phyloP scores from a whole-genome alignment of 2,329 filamentous ascomycete genomes.

The Emmonsia crescens region DNA sequence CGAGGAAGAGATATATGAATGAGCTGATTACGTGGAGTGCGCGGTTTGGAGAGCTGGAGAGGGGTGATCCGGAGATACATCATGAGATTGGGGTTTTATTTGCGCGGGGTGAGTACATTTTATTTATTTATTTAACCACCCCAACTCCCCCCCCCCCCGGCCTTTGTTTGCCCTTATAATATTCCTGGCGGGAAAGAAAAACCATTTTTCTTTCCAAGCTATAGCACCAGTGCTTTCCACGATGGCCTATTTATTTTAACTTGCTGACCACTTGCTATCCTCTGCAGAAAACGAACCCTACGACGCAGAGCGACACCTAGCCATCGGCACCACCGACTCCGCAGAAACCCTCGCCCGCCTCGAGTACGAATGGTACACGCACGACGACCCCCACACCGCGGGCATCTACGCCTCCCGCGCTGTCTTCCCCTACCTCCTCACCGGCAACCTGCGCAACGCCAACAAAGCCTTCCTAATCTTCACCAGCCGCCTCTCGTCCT shows the following conservation, averaged over 20 bases:
- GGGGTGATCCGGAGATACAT: constrained; percentile 88
- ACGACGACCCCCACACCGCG: constrained; percentile 79
- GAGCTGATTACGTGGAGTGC: constrained; percentile 83
- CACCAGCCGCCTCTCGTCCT: constrained; percentile 49
- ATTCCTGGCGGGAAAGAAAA: background rate
- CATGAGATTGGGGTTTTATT: constrained; percentile 81
- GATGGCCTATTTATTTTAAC: background rate
- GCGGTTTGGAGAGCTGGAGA: constrained; percentile 74
- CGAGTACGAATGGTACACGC: constrained; percentile 88
- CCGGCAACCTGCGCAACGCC: constrained; percentile 82
- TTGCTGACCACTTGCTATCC: background rate
- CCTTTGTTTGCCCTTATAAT: constrained; percentile 6
- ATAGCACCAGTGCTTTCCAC: background rate
- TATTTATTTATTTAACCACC: background rate
- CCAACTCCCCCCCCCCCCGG: too few relatives aligned
- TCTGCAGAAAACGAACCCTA: constrained; percentile 69
- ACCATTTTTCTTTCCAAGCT: background rate
- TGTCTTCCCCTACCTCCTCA: constrained; percentile 79
- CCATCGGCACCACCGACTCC: constrained; percentile 82
- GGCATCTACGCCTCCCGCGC: constrained; percentile 76
- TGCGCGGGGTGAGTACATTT: constrained; percentile 51
- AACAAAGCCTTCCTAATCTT: constrained; percentile 73
- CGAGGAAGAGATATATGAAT: constrained; percentile 79
- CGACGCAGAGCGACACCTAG: constrained; percentile 82
- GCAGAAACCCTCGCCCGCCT: constrained; percentile 67